phyloP scores from a whole-genome alignment of 345 rosid genomes.

The Euphorbia peplus region DNA sequence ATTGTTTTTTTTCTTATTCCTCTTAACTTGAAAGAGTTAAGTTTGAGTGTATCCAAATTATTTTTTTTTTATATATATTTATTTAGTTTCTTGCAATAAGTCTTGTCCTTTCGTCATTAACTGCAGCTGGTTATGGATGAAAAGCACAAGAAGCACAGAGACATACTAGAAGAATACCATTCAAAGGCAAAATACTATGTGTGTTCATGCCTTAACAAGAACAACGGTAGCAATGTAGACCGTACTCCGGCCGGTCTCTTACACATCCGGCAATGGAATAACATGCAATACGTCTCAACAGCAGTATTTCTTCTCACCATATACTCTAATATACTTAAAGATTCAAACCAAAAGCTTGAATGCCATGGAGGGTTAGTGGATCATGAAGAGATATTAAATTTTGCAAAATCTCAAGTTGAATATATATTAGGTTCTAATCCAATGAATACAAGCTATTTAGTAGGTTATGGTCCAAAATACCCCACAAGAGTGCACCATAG shows the following conservation, averaged over 20 bases:
- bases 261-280: constrained; percentile 92
- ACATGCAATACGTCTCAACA: constrained; percentile 93
- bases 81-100: no score
- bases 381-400: constrained; percentile 46
- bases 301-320: constrained; percentile 73
- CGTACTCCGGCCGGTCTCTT: constrained; percentile 80
- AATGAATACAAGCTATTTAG: constrained; percentile 82
- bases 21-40: neutral
- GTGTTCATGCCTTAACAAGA: constrained; percentile 79
- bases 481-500: constrained; percentile 87
- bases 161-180: constrained; percentile 49
- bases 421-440: constrained; percentile 87
- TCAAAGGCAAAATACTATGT: constrained; percentile 81
- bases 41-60: no score
- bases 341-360: constrained; percentile 35
- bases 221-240: constrained; percentile 45
- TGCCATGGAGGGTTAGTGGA: constrained; percentile 49
- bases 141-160: constrained; percentile 44
- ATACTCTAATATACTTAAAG: constrained; percentile 60
- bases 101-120: no score
- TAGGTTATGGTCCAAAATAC: constrained; percentile 72
- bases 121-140: constrained; percentile 60
- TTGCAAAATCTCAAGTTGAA: constrained; percentile 83
- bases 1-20: neutral
- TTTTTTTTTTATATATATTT: no score